Base-by-base conservation (phyloP, 495 filamentous ascomycete species). In the Trichocladium antarcticum region DNA sequence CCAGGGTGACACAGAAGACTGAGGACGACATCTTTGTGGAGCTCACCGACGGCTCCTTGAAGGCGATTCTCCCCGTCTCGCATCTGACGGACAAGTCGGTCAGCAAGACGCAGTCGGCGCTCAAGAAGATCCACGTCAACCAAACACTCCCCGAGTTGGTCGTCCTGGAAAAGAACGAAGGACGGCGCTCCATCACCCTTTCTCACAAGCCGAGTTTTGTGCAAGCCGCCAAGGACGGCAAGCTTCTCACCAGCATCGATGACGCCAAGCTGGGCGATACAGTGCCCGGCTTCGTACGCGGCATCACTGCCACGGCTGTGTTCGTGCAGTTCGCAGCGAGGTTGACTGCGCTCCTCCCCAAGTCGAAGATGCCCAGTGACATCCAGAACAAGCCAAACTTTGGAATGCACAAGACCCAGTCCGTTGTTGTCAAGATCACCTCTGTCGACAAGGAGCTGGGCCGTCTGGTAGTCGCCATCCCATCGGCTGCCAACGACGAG, bases 301-400 rank as follows among this genome's bases (percentile, higher is more conserved):
- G 85, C 53, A 83, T 90, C 36, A 86, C 85, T 6, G 63, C 74
- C n/a, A 82, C 77, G 3, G 85, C 81, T 31, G 70, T 84, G 16
- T 95, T 95, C 51, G 76, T 95, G 10, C 80, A 88, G 55, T 95
- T 94, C 68, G 76, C 80, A 14, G 84, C 82, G 45, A 81, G 81
- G 17, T 58, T 94, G 35, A 83, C 77, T 34, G 90, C 86, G 11
- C 66, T 95, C 35, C 70, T 94, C 19, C 84, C 82, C 27, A 90
- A 84, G 65, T 78, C 76, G 29, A 77, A 85, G 55, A 66, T 98
- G 29, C 71, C 81, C 6, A 70, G 74, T n/a, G 84, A 87, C 37
- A 72, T 77, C 47, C 64, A 75, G 6, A 61, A 72, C n/a, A 68
- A 84, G 53, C 74, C 81, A 4, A 74, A 83, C 37, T 97, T 92